Conservation (phyloP, 306 rosid species). For the Oemleria cerasiformis region DNA sequence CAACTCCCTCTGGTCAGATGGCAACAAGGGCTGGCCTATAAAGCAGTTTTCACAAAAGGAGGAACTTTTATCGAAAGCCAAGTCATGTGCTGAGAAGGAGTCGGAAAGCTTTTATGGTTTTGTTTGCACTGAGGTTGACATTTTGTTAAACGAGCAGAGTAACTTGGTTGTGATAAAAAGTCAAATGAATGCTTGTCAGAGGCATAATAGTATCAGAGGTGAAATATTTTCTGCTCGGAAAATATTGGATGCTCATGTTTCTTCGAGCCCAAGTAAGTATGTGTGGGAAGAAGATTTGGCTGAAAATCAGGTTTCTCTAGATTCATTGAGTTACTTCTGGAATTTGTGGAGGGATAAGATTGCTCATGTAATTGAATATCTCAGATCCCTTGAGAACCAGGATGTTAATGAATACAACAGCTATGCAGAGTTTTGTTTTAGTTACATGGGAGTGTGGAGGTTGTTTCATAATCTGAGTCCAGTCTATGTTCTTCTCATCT, state of each 20-base stretch:
- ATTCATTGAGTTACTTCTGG: conserved; percentile 64
- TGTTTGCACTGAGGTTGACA: conserved; percentile 47
- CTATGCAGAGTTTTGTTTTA: conserved; percentile 46
- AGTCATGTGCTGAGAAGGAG: conserved; percentile 40
- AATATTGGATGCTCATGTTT: conserved; percentile 60
- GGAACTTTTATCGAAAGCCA: conserved; percentile 50
- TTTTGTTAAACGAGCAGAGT: conserved; percentile 33
- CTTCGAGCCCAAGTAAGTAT: conserved; percentile 29
- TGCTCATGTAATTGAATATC: conserved; percentile 32
- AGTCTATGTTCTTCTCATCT: conserved; percentile 39
- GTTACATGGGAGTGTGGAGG: conserved; percentile 55
- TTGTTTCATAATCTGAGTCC: conserved; percentile 17
- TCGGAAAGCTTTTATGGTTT: conserved; percentile 28
- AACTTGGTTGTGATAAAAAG: conserved; percentile 16
- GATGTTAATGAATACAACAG: conserved; percentile 25
- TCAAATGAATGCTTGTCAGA: conserved; percentile 41
- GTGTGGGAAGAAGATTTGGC: conserved; percentile 36
- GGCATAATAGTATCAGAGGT: conserved; percentile 35
- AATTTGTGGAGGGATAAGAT: conserved; percentile 58
- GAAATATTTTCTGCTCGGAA: conserved; percentile 55
- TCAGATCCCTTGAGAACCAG: conserved; percentile 29
- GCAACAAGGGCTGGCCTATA: conserved; percentile 71
- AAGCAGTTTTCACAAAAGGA: conserved; percentile 41
- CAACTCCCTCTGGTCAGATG: conserved; percentile 64
- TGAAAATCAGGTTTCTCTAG: conserved; percentile 41